A percentile compares a stretch with the other conserved stretches of the same genome.
Evolutionary conservation across 768 basidiomycete genomes (phyloP).

Genomic region (Boletus sp.): DNA sequence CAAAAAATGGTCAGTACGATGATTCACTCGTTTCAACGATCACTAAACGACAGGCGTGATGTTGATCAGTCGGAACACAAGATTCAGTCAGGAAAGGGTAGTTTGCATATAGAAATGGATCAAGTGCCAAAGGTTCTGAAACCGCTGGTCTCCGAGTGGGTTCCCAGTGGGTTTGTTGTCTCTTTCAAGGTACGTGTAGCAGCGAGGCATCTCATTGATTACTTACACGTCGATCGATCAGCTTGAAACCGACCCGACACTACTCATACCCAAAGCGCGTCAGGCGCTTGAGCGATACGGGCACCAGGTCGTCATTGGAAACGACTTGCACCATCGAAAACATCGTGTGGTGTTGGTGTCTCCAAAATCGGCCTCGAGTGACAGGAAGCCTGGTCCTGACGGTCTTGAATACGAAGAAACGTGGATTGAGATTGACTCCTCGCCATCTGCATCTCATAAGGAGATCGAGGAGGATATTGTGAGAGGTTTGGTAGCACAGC

Average conservation of each 20-base stretch:
- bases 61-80: constrained; percentile 86
- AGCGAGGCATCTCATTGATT: background rate
- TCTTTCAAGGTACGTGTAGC: constrained; percentile 84
- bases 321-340: constrained; percentile 90
- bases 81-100: constrained; percentile 96
- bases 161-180: constrained; percentile 84
- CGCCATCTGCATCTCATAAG: constrained; percentile 39
- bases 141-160: constrained; percentile 94
- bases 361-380: constrained; percentile 28
- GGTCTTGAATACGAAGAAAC: constrained; percentile 47
- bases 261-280: constrained; percentile 89
- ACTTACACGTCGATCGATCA: constrained; percentile 31
- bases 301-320: constrained; percentile 96
- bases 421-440: constrained; percentile 62
- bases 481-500: constrained; percentile 67
- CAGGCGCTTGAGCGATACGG: constrained; percentile 90
- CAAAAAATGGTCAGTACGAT: constrained; percentile 76
- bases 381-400: constrained; percentile 12
- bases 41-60: background rate
- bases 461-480: constrained; percentile 97
- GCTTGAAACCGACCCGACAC: constrained; percentile 86
- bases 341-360: constrained; percentile 91
- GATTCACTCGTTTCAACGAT: background rate
- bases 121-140: constrained; percentile 96
- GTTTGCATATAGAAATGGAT: constrained; percentile 95